Evolutionary conservation across 2,329 filamentous ascomycete genomes (phyloP).

Genomic region (Colletotrichum sp.): DNA sequence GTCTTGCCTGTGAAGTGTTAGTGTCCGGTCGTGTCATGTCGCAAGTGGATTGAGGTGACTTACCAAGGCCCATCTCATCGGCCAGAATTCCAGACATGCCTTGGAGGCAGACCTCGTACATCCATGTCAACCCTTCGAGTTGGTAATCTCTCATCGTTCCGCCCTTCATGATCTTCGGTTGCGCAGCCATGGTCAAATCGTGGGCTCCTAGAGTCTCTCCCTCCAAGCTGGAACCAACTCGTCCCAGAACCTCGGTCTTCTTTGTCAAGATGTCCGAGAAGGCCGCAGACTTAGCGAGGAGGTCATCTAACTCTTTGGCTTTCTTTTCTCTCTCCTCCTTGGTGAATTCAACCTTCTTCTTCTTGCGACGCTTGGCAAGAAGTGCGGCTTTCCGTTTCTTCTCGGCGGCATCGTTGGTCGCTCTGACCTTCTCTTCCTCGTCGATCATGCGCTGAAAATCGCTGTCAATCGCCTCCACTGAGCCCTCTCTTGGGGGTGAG

Average conservation of each 20-base stretch:
- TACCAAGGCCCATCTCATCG: slow-evolving; percentile 88
- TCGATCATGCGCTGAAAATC: slow-evolving; percentile 32
- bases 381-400: slow-evolving; percentile 39
- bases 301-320: slow-evolving; percentile 62
- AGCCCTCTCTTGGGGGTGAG: slow-evolving; percentile 37
- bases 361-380: slow-evolving; percentile 51
- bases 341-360: slow-evolving; percentile 50
- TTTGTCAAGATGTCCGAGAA: slow-evolving; percentile 69
- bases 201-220: slow-evolving; percentile 66
- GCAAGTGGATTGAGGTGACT: slow-evolving; percentile 19
- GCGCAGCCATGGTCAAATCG: slow-evolving; percentile 79
- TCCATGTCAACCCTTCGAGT: slow-evolving; percentile 92
- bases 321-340: slow-evolving; percentile 62
- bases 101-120: slow-evolving; percentile 81
- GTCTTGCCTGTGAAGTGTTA: slow-evolving; percentile 72
- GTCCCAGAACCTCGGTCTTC: slow-evolving; percentile 67
- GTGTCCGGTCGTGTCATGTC: background rate
- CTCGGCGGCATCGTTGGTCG: slow-evolving; percentile 53
- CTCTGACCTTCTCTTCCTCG: slow-evolving; percentile 40
- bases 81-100: slow-evolving; percentile 91
- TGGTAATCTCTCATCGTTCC: slow-evolving; percentile 96
- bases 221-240: slow-evolving; percentile 65
- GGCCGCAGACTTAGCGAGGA: slow-evolving; percentile 63
- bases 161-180: slow-evolving; percentile 83
- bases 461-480: slow-evolving; percentile 21